Percentiles rank a stretch among this genome's conserved stretches.
Conservation (phyloP, 495 filamentous ascomycete species). For the Hypoxylon cercidicola region DNA sequence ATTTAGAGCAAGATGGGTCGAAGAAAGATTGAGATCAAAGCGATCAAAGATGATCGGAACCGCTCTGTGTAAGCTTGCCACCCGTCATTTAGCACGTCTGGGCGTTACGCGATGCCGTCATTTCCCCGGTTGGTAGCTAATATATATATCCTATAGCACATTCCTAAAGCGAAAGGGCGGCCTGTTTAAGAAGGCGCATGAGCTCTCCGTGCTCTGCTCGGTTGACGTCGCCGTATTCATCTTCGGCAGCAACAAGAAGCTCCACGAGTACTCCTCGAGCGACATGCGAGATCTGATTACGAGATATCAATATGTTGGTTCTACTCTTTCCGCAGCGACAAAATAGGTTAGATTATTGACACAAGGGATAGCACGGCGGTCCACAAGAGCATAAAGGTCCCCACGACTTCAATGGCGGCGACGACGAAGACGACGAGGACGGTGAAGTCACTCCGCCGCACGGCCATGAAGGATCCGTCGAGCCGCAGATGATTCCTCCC, state of each 20-base stretch:
- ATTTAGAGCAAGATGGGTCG: slow-evolving; percentile 64
- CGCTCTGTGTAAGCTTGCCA: slow-evolving; percentile 87
- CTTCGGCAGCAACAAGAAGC: slow-evolving; percentile 96
- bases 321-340: slow-evolving; percentile 15
- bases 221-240: slow-evolving; percentile 99
- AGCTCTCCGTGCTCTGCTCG: slow-evolving; percentile 95
- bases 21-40: slow-evolving; percentile 97
- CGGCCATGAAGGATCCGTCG: slow-evolving; percentile 59
- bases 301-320: slow-evolving; percentile 87
- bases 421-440: slow-evolving; percentile 89
- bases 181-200: slow-evolving; percentile 99
- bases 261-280: slow-evolving; percentile 95
- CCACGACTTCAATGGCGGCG: slow-evolving; percentile 85
- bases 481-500: slow-evolving; percentile 71
- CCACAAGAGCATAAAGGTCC: slow-evolving; percentile 98
- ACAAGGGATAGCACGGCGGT: slow-evolving; percentile 75
- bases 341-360: slow-evolving; percentile 43
- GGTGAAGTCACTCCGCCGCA: slow-evolving; percentile 76
- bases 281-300: slow-evolving; percentile 91
- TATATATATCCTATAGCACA: slow-evolving; percentile 83
- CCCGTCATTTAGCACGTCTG: slow-evolving; percentile 1
- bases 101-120: background rate
- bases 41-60: slow-evolving; percentile 99
- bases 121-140: slow-evolving; percentile 76
- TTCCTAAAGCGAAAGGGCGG: slow-evolving; percentile 99